Base-by-base conservation (phyloP, 2,329 filamentous ascomycete genomes). In the Botrytis fragariae region DNA sequence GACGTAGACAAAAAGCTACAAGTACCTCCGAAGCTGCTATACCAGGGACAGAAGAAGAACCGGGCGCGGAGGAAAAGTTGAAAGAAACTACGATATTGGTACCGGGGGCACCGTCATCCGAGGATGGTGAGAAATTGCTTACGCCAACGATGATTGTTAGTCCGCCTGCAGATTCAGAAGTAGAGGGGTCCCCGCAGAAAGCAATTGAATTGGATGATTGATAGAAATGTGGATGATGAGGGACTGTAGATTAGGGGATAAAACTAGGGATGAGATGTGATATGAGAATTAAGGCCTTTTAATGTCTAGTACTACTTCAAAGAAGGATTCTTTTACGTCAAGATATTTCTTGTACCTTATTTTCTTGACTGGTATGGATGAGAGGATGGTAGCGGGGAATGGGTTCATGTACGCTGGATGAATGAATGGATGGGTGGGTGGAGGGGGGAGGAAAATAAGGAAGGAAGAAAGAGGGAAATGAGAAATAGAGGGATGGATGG, bases 1-100 rank as follows among this genome's bases (percentile, higher is more conserved):
- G 92, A 75, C 85, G 93, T 77, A 85, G 92, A 76, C 88, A 92
- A 74, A 91, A 89, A 79, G 86, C 87, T 16, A 82, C 83, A 20
- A 85, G 80, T 62, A 75, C 74, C 8, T 76, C 78, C 4, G 77
- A 79, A 72, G 42, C 72, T 44, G 37, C 42, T 48, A 16, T 51
- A 48, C 69, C 69, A 51, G 35, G 48, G 39, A 51, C 44, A n/a
- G 75, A 73, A 29, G 77, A 59, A 6, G 74, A 74, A 42, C 51
- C 69, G n/a, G 73, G 60, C 45, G 18, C 60, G 1, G 77, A 79
- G 44, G 75, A 77, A 8, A 72, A 60, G 16, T 72, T 44, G 51
- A 73, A 61, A 44, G 59, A 72, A 45, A 62, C 59, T 9, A 59
- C 54, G 35, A 71, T 71, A 12, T n/a, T 54, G 9, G 37, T 65